Evolutionary conservation across 805 yeast species (phyloP).

Genomic region (Candida koratica): DNA sequence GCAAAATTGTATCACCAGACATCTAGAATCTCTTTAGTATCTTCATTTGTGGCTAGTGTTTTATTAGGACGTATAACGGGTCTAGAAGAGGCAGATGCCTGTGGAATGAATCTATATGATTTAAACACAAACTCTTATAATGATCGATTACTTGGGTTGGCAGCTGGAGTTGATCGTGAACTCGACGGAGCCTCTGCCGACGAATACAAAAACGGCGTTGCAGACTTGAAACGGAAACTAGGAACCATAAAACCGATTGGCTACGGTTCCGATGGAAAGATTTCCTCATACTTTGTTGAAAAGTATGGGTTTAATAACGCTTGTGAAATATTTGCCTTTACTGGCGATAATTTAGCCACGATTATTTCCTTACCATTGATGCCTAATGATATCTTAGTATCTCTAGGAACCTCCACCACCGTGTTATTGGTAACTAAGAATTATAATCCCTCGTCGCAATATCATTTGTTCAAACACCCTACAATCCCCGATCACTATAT

Average conservation of each 20-base stretch:
- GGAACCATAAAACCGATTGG: constrained; percentile 52
- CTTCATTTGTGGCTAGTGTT: constrained; percentile 72
- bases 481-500: constrained; percentile 70
- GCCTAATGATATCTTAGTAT: constrained; percentile 71
- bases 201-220: constrained; percentile 25
- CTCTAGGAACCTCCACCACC: constrained; percentile 91
- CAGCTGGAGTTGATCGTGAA: constrained; percentile 48
- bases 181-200: constrained; percentile 32
- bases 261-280: constrained; percentile 45
- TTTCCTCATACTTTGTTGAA: constrained; percentile 56
- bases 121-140: constrained; percentile 54
- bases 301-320: constrained; percentile 58
- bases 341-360: constrained; percentile 91
- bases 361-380: constrained; percentile 75
- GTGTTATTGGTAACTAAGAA: constrained; percentile 75
- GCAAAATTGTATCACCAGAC: constrained; percentile 53
- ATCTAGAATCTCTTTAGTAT: constrained; percentile 63
- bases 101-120: constrained; percentile 90
- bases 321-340: constrained; percentile 69
- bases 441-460: constrained; percentile 73
- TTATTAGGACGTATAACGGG: constrained; percentile 60
- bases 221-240: constrained; percentile 46
- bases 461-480: constrained; percentile 85
- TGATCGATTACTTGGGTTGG: constrained; percentile 50
- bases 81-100: constrained; percentile 81